These are phyloP conservation scores for Aulographum hederae DNA, from an alignment of 2,329 filamentous ascomycete genomes.

Conservation along the genomic window DNA sequence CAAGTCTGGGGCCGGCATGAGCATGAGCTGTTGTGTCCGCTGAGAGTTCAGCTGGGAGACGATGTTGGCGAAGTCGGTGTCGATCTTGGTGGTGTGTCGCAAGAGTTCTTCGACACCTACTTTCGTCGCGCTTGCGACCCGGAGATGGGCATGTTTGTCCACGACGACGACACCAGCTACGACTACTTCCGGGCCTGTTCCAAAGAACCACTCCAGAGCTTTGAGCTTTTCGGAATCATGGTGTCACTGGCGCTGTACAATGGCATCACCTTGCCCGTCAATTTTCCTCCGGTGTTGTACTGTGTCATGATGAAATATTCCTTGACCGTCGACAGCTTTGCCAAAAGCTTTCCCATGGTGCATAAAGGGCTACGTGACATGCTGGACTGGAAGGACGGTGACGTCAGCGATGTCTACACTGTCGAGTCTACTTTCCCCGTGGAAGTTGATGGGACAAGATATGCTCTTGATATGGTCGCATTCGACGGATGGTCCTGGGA, in stretches of 20 bases:
- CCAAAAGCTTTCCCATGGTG: conserved; percentile 72
- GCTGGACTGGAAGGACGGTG: conserved; percentile 44
- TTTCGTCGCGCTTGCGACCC: conserved; percentile 66
- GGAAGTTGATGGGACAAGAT: conserved; percentile 32
- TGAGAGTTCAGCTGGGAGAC: conserved; percentile 72
- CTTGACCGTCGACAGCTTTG: conserved; percentile 40
- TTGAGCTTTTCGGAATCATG: conserved; percentile 73
- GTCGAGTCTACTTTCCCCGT: conserved; percentile 77
- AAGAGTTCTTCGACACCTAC: conserved; percentile 82
- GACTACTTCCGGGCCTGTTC: conserved; percentile 78
- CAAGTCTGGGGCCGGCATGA: conserved; percentile 78
- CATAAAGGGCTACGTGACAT: conserved; percentile 55
- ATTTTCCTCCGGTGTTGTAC: conserved; percentile 74
- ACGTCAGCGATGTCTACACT: conserved; percentile 65
- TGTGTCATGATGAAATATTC: conserved; percentile 50
- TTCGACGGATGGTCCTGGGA: conserved; percentile 10
- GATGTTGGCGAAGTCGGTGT: conserved; percentile 74
- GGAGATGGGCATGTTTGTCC: conserved; percentile 52
- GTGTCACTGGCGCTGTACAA: conserved; percentile 86
- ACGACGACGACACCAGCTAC: conserved; percentile 59
- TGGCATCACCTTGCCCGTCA: conserved; percentile 75
- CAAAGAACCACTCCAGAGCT: conserved; percentile 72
- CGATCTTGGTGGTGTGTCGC: conserved; percentile 87
- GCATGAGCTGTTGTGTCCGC: conserved; percentile 62
- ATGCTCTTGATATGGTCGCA: conserved; percentile 35